phyloP scores from a whole-genome alignment of 2,329 filamentous ascomycete genomes.

The Apiospora phragmitis region DNA sequence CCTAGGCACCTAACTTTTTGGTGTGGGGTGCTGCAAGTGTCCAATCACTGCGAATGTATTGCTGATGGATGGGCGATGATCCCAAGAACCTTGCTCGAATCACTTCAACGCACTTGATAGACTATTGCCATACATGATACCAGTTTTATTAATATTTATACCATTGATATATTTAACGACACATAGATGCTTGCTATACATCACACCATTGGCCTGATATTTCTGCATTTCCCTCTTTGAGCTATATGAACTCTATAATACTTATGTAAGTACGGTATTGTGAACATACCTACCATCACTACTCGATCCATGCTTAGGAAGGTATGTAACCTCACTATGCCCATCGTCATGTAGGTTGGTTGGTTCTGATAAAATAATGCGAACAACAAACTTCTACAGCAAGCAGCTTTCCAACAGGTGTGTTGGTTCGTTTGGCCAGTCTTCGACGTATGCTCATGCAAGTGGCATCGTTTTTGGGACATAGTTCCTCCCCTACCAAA shows the following conservation, averaged over 20 bases:
- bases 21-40: not conserved
- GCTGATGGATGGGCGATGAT: constrained; percentile 1
- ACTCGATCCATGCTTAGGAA: too few species aligned
- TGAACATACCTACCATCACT: too few species aligned
- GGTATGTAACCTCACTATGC: not conserved
- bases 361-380: not conserved
- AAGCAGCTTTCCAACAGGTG: not conserved
- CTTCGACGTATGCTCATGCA: not conserved
- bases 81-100: not conserved
- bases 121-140: not conserved
- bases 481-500: not conserved
- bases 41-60: not conserved
- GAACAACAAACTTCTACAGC: not conserved
- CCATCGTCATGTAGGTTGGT: not conserved
- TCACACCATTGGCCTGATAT: too few species aligned
- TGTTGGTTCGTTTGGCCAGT: not conserved
- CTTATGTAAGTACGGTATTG: too few species aligned
- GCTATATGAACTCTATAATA: not conserved
- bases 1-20: not conserved
- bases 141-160: not conserved
- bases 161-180: not conserved
- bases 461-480: not conserved
- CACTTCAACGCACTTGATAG: not conserved
- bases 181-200: not conserved
- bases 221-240: not conserved